phyloP scores from a whole-genome alignment of 2,329 filamentous ascomycete species.

The Fusarium sororula region DNA sequence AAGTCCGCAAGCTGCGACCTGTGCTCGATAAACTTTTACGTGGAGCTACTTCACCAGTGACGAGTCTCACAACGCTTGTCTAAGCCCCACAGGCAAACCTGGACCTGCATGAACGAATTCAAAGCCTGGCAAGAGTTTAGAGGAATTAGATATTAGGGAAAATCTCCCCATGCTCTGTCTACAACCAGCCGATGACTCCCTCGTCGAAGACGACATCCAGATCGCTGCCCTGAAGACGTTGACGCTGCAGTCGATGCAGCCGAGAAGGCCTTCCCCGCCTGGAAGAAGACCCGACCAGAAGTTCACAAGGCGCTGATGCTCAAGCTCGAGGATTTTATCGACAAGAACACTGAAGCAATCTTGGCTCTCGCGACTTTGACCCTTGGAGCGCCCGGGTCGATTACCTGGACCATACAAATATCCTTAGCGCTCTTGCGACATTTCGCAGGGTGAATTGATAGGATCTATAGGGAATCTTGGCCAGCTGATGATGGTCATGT shows the following conservation, averaged over 20 bases:
- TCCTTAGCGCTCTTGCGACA: accelerated
- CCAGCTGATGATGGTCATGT: accelerated
- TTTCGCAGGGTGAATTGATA: background rate
- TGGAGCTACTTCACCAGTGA: no score
- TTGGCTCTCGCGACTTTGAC: background rate
- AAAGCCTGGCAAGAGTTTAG: background rate
- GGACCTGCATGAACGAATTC: background rate
- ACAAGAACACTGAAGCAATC: background rate
- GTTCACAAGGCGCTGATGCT: accelerated
- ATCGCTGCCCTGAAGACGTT: background rate
- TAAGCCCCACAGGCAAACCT: no score
- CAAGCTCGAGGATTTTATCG: accelerated
- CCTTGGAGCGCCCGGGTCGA: accelerated
- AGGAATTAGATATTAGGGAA: background rate
- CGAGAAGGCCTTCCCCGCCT: accelerated
- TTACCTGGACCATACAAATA: background rate
- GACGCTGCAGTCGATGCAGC: accelerated
- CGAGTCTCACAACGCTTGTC: no score
- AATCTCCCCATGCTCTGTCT: no score
- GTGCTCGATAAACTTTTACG: background rate
- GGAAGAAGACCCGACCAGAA: accelerated
- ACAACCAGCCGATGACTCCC: background rate
- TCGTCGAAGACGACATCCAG: background rate
- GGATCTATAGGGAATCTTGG: accelerated
- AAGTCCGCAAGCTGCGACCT: accelerated